These are phyloP conservation scores for Phytophthora pisi DNA, from an alignment of 352 stramenopile species.

Conservation along the genomic window DNA sequence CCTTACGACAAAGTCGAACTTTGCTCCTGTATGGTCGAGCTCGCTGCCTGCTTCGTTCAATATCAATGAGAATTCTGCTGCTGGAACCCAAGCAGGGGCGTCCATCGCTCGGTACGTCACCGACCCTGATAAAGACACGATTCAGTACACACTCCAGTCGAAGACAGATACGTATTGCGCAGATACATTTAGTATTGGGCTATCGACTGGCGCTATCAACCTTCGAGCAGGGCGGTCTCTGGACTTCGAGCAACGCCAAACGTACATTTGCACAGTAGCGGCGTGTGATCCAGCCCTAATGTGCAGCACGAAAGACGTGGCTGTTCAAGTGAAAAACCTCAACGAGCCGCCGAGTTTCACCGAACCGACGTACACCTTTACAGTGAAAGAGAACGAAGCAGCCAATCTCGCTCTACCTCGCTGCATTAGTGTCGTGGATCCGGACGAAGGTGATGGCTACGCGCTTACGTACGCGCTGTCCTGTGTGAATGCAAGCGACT, in stretches of 20 bases:
- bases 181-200: constrained; percentile 51
- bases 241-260: constrained; percentile 48
- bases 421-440: constrained; percentile 50
- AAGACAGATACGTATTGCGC: constrained; percentile 55
- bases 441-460: constrained; percentile 45
- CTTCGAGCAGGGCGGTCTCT: constrained; percentile 34
- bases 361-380: constrained; percentile 35
- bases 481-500: constrained; percentile 39
- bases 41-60: constrained; percentile 35
- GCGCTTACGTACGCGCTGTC: constrained; percentile 47
- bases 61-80: constrained; percentile 49
- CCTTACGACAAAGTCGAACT: constrained; percentile 54
- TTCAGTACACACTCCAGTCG: constrained; percentile 56
- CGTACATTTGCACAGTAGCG: constrained; percentile 55
- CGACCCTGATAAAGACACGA: constrained; percentile 50
- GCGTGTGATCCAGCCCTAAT: constrained; percentile 57
- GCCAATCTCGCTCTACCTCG: constrained; percentile 20
- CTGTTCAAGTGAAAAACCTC: constrained; percentile 49
- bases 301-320: constrained; percentile 52
- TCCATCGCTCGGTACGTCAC: constrained; percentile 34
- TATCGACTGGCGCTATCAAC: constrained; percentile 33
- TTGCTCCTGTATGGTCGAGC: constrained; percentile 48
- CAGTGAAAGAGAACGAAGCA: constrained; percentile 44
- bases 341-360: constrained; percentile 58
- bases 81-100: constrained; percentile 30